A percentile compares a stretch with the other conserved stretches of the same genome.
Evolutionary conservation across 768 basidiomycete genomes (phyloP).

Genomic region (Collybia sp.): DNA sequence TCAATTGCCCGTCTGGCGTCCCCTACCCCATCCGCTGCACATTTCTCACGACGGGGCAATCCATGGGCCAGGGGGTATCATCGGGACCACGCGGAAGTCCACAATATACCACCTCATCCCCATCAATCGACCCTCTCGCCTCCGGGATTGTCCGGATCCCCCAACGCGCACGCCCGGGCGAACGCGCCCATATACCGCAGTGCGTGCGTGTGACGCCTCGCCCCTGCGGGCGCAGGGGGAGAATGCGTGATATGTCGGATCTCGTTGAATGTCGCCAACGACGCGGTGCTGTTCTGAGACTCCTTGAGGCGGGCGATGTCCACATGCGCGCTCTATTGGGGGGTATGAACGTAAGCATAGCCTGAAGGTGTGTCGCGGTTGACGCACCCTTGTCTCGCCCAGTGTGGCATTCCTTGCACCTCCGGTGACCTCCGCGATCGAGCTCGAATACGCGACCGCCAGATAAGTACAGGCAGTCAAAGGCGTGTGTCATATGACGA

Average conservation of each 20-base stretch:
- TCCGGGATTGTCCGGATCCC: constrained; percentile 89
- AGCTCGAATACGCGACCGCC: no score
- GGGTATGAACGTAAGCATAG: no score
- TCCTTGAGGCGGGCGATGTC: constrained; percentile 97
- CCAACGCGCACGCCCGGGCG: constrained; percentile 78
- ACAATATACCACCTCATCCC: constrained; percentile 92
- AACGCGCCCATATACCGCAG: constrained; percentile 99
- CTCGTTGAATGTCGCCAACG: constrained; percentile 98
- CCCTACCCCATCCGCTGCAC: constrained; percentile 81
- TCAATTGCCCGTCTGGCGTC: no score
- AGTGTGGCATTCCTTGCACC: no score
- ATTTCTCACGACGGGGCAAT: constrained; percentile 93
- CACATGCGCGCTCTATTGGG: no score
- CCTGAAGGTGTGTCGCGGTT: no score
- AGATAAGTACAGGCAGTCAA: no score
- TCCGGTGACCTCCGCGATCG: no score
- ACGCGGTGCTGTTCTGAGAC: constrained; percentile 95
- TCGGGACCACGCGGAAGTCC: constrained; percentile 95
- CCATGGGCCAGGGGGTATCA: no score
- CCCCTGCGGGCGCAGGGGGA: constrained; percentile 87
- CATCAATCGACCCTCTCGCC: constrained; percentile 93
- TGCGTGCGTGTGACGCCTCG: constrained; percentile 92
- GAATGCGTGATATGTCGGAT: constrained; percentile 98
- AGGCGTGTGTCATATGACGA: no score
- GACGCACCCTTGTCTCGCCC: no score